Percentiles rank a stretch among this genome's conserved stretches.
These are phyloP conservation scores for Sarocladiaceae sp. DNA, from an alignment of 2,329 filamentous ascomycete species.

Conservation along the genomic window DNA sequence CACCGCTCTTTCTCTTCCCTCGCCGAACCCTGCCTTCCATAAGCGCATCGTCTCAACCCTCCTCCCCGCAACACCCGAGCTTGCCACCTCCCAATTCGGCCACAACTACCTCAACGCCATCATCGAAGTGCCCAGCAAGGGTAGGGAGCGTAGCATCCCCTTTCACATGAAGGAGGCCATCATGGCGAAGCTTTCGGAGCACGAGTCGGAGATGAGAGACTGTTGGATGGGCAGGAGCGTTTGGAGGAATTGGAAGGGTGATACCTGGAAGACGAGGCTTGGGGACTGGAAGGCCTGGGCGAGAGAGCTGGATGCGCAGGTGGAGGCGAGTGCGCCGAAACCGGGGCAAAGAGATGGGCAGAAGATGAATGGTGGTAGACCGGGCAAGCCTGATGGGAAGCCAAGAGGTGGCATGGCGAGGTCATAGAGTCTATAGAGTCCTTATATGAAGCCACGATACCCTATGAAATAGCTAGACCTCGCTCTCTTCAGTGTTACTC, in stretches of 20 bases:
- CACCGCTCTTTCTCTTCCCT: constrained; percentile 42
- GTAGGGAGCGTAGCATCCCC: constrained; percentile 41
- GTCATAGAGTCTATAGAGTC: neutral
- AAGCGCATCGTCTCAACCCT: constrained; percentile 46
- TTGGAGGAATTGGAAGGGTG: constrained; percentile 53
- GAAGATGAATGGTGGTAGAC: constrained; percentile 5
- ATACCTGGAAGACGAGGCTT: constrained; percentile 47
- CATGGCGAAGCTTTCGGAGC: constrained; percentile 40
- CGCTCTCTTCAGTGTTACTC: too few relatives aligned
- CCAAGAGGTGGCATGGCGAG: neutral
- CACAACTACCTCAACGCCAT: constrained; percentile 46
- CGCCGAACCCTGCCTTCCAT: constrained; percentile 47
- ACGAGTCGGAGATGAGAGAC: constrained; percentile 44
- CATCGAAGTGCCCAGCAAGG: constrained; percentile 42
- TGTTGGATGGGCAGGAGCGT: constrained; percentile 49
- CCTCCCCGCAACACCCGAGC: constrained; percentile 33
- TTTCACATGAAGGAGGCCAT: constrained; percentile 53
- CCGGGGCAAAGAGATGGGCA: constrained; percentile 9
- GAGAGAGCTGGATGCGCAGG: constrained; percentile 36
- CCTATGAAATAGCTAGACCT: too few relatives aligned
- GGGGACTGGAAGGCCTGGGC: constrained; percentile 52
- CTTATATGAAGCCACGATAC: constrained; percentile 4
- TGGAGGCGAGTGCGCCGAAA: constrained; percentile 11
- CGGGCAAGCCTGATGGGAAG: neutral
- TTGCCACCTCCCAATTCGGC: constrained; percentile 44